Conservation (phyloP, 495 filamentous ascomycete genomes). For the Lepraria neglecta region DNA sequence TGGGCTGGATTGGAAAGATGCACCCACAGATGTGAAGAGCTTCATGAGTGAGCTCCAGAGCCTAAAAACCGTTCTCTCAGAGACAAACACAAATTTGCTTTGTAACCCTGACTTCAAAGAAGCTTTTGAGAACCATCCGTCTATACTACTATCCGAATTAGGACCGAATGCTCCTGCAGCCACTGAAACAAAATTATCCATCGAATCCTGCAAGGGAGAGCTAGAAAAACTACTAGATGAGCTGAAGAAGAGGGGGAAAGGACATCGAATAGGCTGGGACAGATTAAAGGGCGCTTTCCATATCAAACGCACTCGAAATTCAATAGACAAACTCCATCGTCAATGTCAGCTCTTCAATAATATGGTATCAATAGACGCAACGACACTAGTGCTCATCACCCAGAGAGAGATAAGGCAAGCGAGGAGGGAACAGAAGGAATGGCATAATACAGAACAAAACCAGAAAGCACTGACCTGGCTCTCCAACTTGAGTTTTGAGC, state of each 20-base stretch:
- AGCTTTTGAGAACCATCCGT: slow-evolving; percentile 17
- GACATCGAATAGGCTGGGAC: slow-evolving; percentile 1
- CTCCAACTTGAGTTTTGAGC: slow-evolving; percentile 6
- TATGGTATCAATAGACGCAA: slow-evolving; percentile 7
- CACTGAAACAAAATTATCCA: not conserved
- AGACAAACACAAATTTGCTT: slow-evolving; percentile 26
- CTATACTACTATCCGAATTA: not conserved
- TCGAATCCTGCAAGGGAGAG: slow-evolving; percentile 9
- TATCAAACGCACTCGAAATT: not conserved
- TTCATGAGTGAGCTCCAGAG: slow-evolving; percentile 28
- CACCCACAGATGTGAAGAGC: slow-evolving; percentile 25
- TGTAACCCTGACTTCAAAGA: slow-evolving; percentile 22
- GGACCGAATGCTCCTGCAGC: not conserved
- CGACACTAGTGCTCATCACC: not conserved
- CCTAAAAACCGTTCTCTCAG: slow-evolving; percentile 27
- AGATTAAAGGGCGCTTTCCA: slow-evolving; percentile 5
- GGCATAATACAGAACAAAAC: not conserved
- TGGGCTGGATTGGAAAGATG: slow-evolving; percentile 30
- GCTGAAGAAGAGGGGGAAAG: slow-evolving; percentile 1
- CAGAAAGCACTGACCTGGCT: slow-evolving; percentile 5
- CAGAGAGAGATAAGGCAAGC: not conserved
- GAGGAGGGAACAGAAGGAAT: slow-evolving; percentile 4
- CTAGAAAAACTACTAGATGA: not conserved
- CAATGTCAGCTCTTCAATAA: slow-evolving; percentile 11
- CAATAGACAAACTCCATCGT: not conserved